Evolutionary conservation across 2,329 filamentous ascomycete genomes (phyloP).

Genomic region (Aspergillus sp.): DNA sequence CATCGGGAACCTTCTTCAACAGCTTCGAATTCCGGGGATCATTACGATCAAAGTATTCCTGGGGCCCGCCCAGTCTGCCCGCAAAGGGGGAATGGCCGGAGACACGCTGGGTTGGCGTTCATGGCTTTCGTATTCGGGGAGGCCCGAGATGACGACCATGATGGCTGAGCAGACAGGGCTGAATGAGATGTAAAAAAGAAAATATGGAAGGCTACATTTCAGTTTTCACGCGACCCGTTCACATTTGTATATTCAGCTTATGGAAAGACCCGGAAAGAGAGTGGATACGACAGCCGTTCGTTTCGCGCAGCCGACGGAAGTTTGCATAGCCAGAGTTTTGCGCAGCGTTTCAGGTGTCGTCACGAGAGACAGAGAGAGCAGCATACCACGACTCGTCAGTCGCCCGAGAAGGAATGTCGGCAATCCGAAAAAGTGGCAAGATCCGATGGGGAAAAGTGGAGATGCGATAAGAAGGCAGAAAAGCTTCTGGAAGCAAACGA

Average conservation of each 20-base stretch:
- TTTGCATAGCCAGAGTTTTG: not conserved
- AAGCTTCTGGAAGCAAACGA: not conserved
- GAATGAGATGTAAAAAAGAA: not conserved
- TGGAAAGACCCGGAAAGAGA: not conserved
- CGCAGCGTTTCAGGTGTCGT: not conserved
- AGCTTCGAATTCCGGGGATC: slow-evolving; percentile 22
- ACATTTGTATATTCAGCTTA: not conserved
- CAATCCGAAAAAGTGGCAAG: not conserved
- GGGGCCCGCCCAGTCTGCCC: slow-evolving; percentile 33
- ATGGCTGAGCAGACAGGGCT: not conserved
- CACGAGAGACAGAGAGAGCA: not conserved
- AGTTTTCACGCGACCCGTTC: not conserved
- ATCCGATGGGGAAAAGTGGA: not conserved
- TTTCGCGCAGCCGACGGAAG: not conserved
- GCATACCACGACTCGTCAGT: not conserved
- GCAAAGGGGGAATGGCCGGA: slow-evolving; percentile 23
- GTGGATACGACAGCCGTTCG: not conserved
- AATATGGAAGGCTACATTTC: not conserved
- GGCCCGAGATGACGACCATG: slow-evolving; percentile 1
- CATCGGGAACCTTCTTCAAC: slow-evolving; percentile 35
- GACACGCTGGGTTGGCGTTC: slow-evolving; percentile 4
- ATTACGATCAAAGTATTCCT: slow-evolving; percentile 29
- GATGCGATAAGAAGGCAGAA: not conserved
- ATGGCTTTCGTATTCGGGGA: slow-evolving; percentile 9
- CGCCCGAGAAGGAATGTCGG: not conserved